These are phyloP conservation scores for Tricholoma flavovirens DNA, from an alignment of 768 basidiomycete genomes.

Conservation along the genomic window DNA sequence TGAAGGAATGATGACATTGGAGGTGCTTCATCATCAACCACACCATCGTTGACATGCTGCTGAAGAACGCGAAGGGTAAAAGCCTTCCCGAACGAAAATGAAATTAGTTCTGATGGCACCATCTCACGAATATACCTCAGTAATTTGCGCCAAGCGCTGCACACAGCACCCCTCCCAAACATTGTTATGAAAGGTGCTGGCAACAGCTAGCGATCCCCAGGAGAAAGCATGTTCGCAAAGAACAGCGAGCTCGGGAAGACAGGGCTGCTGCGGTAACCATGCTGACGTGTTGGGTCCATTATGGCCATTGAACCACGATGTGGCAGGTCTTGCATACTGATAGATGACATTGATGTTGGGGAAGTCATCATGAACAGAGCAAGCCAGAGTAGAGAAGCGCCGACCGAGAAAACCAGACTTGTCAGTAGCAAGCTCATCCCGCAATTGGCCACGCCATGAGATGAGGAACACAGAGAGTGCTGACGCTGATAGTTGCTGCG, in stretches of 20 bases:
- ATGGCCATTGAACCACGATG: slow-evolving; percentile 4
- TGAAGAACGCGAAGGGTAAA: neutral
- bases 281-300: neutral
- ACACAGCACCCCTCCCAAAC: neutral
- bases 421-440: slow-evolving; percentile 8
- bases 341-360: slow-evolving; percentile 2
- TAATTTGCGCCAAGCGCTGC: neutral
- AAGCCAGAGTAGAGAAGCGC: neutral
- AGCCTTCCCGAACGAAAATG: neutral
- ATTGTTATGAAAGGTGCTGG: neutral
- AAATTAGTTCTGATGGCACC: neutral
- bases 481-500: neutral
- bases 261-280: neutral
- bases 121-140: neutral
- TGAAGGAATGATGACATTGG: neutral
- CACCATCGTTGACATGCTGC: neutral
- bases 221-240: neutral
- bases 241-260: neutral
- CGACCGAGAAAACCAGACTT: slow-evolving; percentile 1
- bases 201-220: neutral
- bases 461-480: slow-evolving; percentile 2
- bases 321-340: slow-evolving; percentile 4
- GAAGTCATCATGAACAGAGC: slow-evolving; percentile 2
- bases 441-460: slow-evolving; percentile 5
- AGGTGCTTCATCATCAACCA: neutral